A percentile compares a stretch with the other conserved stretches of the same genome.
Conservation (phyloP, 305 asterid genomes). For the Rubia peregrina region DNA sequence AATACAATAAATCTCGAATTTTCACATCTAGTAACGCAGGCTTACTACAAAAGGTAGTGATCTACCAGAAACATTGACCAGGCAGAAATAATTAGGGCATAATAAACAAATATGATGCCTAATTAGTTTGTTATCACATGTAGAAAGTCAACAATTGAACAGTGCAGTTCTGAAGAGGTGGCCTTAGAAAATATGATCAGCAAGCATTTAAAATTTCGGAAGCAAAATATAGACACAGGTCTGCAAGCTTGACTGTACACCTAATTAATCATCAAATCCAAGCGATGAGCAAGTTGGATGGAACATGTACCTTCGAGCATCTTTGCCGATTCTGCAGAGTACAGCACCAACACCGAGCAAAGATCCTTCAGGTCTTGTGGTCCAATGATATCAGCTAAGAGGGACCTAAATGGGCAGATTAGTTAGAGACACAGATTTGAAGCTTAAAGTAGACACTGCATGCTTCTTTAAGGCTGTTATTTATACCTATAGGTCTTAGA, state of each 20-base stretch:
- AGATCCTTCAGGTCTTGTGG: conserved; percentile 91
- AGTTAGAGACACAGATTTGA: conserved; percentile 30
- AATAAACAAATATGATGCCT: not conserved
- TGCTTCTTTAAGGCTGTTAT: conserved; percentile 19
- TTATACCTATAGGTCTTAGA: conserved; percentile 87
- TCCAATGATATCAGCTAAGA: conserved; percentile 90
- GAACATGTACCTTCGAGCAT: conserved; percentile 67
- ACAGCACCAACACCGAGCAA: conserved; percentile 85
- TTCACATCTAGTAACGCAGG: not conserved
- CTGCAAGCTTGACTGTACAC: not conserved
- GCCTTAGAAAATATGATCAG: not conserved
- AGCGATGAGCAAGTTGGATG: conserved; percentile 2
- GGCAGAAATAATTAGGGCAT: not conserved
- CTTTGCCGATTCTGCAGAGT: conserved; percentile 86
- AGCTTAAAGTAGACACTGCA: conserved; percentile 10
- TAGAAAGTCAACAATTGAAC: not conserved
- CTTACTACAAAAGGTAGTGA: not conserved
- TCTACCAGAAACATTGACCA: not conserved
- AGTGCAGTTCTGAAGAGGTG: not conserved
- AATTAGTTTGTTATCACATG: not conserved
- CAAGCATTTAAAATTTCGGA: not conserved
- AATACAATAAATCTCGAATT: not conserved
- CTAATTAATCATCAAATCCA: conserved; percentile 4
- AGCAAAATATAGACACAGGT: not conserved
- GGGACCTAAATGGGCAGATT: conserved; percentile 51